phyloP scores from a whole-genome alignment of 2,329 filamentous ascomycete species.

The Elsinoe ampelina region DNA sequence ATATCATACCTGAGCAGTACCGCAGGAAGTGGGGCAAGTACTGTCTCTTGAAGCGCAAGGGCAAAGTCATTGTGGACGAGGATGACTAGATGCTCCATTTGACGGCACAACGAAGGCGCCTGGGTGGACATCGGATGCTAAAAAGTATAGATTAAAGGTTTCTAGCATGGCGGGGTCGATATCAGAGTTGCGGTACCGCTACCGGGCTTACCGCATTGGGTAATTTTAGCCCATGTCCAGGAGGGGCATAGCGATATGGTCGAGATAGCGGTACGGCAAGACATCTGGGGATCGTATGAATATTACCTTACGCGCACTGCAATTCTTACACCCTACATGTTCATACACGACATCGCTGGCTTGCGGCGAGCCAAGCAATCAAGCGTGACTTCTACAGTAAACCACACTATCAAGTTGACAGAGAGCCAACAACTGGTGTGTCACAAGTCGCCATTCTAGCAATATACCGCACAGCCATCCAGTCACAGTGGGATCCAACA shows the following conservation, averaged over 20 bases:
- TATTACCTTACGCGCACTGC: background rate
- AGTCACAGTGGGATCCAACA: too few species aligned
- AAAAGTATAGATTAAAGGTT: background rate
- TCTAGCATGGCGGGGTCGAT: constrained; percentile 1
- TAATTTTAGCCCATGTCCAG: background rate
- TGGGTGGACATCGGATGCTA: background rate
- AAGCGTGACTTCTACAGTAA: too few species aligned
- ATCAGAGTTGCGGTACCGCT: constrained; percentile 4
- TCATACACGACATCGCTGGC: too few species aligned
- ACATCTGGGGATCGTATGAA: background rate
- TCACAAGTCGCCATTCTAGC: too few species aligned
- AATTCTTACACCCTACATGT: too few species aligned
- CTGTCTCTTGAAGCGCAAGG: constrained; percentile 53
- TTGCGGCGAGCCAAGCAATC: too few species aligned
- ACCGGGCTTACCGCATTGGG: constrained; percentile 6
- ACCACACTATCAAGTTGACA: too few species aligned
- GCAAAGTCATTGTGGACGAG: background rate
- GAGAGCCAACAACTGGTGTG: too few species aligned
- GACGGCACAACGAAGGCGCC: background rate
- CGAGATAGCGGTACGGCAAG: background rate
- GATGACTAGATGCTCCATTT: background rate
- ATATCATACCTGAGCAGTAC: constrained; percentile 58
- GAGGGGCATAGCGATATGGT: background rate
- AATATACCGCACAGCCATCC: too few species aligned
- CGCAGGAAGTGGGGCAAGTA: constrained; percentile 78